These are phyloP conservation scores for Hymenoscyphus salicellus DNA, from an alignment of 2,329 filamentous ascomycete genomes.

Conservation along the genomic window DNA sequence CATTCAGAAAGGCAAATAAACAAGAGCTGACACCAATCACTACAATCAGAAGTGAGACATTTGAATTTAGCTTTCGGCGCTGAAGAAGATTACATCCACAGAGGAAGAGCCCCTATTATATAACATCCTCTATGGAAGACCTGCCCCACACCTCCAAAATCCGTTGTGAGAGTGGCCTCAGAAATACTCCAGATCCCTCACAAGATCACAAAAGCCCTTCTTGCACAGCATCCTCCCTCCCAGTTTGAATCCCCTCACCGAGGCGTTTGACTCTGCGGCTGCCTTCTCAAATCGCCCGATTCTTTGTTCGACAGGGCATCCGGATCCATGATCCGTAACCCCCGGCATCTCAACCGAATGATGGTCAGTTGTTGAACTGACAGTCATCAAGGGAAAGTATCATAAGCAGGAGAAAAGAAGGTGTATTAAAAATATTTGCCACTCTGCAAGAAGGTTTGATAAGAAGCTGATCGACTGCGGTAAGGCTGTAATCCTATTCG, in stretches of 20 bases:
- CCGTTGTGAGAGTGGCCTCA: background rate
- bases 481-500: background rate
- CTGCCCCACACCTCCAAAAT: background rate
- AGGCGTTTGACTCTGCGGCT: background rate
- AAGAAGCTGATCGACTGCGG: background rate
- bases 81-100: background rate
- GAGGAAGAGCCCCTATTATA: slow-evolving; percentile 1
- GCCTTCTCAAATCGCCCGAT: slow-evolving; percentile 2
- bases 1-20: background rate
- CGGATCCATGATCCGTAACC: background rate
- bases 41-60: background rate
- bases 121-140: background rate
- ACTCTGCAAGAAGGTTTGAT: background rate
- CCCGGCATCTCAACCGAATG: background rate
- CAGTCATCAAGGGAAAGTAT: background rate
- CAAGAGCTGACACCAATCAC: background rate
- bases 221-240: slow-evolving; percentile 4
- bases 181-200: background rate
- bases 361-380: background rate
- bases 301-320: background rate
- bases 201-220: slow-evolving; percentile 1
- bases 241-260: background rate
- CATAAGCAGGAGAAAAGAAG: background rate
- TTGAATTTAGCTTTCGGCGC: background rate
- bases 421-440: background rate